Conservation (phyloP, 164 flowering plant genomes). For the Annona squamosa region DNA sequence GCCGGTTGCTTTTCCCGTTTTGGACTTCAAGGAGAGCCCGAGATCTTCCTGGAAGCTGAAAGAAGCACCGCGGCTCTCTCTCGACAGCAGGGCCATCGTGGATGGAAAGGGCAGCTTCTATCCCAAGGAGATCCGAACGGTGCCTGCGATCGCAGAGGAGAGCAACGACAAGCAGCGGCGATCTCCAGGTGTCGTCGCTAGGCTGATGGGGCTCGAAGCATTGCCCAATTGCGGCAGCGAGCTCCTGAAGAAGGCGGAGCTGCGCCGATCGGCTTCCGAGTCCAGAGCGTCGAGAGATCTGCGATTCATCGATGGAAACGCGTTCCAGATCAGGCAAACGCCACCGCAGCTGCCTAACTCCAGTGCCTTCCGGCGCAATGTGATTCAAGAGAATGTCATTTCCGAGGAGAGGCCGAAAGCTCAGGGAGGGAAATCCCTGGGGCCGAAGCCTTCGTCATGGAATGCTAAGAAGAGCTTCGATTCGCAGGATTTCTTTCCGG, state of each 20-base stretch:
- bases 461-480: slow-evolving; percentile 51
- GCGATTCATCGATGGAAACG: slow-evolving; percentile 33
- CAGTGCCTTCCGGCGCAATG: slow-evolving; percentile 12
- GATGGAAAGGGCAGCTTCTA: slow-evolving; percentile 64
- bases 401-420: slow-evolving; percentile 13
- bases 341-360: slow-evolving; percentile 6
- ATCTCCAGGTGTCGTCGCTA: slow-evolving; percentile 74
- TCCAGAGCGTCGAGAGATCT: slow-evolving; percentile 63
- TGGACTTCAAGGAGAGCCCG: slow-evolving; percentile 56
- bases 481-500: slow-evolving; percentile 77
- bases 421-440: slow-evolving; percentile 13
- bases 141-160: slow-evolving; percentile 20
- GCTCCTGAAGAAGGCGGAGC: slow-evolving; percentile 40
- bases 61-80: slow-evolving; percentile 83
- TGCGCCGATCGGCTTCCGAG: slow-evolving; percentile 87
- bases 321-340: slow-evolving; percentile 21
- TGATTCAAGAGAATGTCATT: slow-evolving; percentile 11
- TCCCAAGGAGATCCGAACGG: slow-evolving; percentile 58
- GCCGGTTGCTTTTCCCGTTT: slow-evolving; percentile 36
- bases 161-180: slow-evolving; percentile 37
- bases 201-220: slow-evolving; percentile 78
- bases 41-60: slow-evolving; percentile 70
- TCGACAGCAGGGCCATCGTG: slow-evolving; percentile 76
- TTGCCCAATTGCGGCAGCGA: slow-evolving; percentile 32
- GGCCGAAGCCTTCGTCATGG: slow-evolving; percentile 17